Conservation (phyloP, 768 basidiomycete genomes). For the Nidularia pulvinata region DNA sequence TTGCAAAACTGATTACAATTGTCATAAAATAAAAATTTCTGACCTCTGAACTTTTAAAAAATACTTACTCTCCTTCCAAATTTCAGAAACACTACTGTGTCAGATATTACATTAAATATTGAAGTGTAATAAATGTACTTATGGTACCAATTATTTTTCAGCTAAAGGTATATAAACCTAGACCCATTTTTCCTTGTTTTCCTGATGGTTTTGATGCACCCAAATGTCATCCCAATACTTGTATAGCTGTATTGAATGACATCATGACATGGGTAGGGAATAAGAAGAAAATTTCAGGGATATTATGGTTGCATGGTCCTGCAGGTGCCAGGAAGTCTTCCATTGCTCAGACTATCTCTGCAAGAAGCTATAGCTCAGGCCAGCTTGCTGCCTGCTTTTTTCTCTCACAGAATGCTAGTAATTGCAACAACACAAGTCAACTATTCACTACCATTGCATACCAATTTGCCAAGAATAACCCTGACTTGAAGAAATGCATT, state of each 20-base stretch:
- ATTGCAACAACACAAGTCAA: slow-evolving; percentile 13
- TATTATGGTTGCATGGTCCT: slow-evolving; percentile 18
- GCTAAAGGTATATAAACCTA: too few species aligned
- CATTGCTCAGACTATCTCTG: slow-evolving; percentile 19
- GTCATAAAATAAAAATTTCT: too few species aligned
- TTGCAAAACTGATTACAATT: too few species aligned
- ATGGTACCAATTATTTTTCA: too few species aligned
- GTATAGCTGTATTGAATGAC: slow-evolving; percentile 5
- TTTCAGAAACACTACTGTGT: too few species aligned
- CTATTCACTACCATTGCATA: slow-evolving; percentile 26
- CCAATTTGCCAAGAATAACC: slow-evolving; percentile 19
- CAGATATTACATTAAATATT: too few species aligned
- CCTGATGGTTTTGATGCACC: slow-evolving; percentile 8
- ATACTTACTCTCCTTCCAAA: too few species aligned
- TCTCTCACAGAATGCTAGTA: slow-evolving; percentile 23
- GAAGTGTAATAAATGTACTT: too few species aligned
- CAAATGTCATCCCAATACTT: slow-evolving; percentile 17
- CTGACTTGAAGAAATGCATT: too few species aligned
- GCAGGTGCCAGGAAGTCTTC: slow-evolving; percentile 23
- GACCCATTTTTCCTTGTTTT: too few species aligned
- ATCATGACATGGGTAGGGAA: slow-evolving; percentile 4
- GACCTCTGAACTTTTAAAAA: too few species aligned
- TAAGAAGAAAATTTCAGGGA: not conserved
- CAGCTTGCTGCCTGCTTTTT: slow-evolving; percentile 29
- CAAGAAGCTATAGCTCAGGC: too few species aligned